Percentiles rank a stretch among this genome's conserved stretches.
These are phyloP conservation scores for Penicillium chermesinum DNA, from an alignment of 495 filamentous ascomycete genomes.

Conservation along the genomic window DNA sequence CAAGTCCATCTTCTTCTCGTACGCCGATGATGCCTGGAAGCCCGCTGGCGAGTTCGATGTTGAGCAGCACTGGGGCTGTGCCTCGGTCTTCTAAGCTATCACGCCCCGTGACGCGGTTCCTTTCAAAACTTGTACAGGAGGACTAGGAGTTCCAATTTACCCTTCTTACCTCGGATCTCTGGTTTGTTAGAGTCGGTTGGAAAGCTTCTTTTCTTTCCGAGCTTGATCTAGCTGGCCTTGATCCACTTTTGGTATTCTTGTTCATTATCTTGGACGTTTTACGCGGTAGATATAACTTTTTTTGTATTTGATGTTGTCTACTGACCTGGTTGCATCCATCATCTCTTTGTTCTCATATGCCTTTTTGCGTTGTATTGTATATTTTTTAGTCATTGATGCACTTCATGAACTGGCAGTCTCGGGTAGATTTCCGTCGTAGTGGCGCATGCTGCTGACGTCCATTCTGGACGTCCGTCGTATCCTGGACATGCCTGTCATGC, in stretches of 20 bases:
- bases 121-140: constrained; percentile 33
- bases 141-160: constrained; percentile 24
- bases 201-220: no score
- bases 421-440: neutral
- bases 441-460: neutral
- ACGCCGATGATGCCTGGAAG: constrained; percentile 81
- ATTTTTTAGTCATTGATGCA: constrained; percentile 28
- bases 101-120: constrained; percentile 11
- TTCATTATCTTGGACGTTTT: constrained; percentile 28
- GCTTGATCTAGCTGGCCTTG: constrained; percentile 1
- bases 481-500: no score
- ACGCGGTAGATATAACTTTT: constrained; percentile 37
- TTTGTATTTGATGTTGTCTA: constrained; percentile 34
- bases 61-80: constrained; percentile 75
- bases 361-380: constrained; percentile 18
- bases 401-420: constrained; percentile 10
- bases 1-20: constrained; percentile 74
- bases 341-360: constrained; percentile 23
- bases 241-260: constrained; percentile 20
- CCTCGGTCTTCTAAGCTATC: constrained; percentile 43
- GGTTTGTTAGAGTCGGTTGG: neutral
- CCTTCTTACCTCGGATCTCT: constrained; percentile 7
- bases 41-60: constrained; percentile 58
- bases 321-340: constrained; percentile 28
- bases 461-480: no score